Percentiles rank a stretch among this genome's conserved stretches.
Evolutionary conservation across 2,329 filamentous ascomycete species (phyloP).

Genomic region (Teratosphaeria destructans): DNA sequence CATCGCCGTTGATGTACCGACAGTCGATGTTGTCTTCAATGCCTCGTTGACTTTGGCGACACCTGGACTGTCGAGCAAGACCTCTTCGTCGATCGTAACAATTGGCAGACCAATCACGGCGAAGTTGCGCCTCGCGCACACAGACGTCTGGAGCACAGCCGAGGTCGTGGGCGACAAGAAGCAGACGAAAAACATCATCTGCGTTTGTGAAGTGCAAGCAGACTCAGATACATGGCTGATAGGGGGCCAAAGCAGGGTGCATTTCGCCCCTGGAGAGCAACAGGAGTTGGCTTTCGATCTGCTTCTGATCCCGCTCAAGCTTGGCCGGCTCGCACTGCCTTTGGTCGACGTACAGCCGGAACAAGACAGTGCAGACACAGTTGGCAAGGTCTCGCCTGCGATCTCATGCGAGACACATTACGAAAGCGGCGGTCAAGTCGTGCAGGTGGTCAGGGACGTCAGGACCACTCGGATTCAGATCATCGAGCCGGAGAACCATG

Average conservation of each 20-base stretch:
- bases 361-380: slow-evolving; percentile 15
- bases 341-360: slow-evolving; percentile 63
- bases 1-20: slow-evolving; percentile 83
- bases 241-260: slow-evolving; percentile 68
- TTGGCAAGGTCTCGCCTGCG: slow-evolving; percentile 10
- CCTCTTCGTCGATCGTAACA: slow-evolving; percentile 35
- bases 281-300: slow-evolving; percentile 47
- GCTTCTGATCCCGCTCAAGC: slow-evolving; percentile 66
- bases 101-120: slow-evolving; percentile 57
- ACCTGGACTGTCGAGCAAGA: slow-evolving; percentile 6
- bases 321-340: slow-evolving; percentile 70
- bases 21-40: slow-evolving; percentile 72
- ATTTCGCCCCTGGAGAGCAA: slow-evolving; percentile 48
- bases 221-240: slow-evolving; percentile 72
- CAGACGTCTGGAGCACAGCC: slow-evolving; percentile 42
- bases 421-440: slow-evolving; percentile 63
- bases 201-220: slow-evolving; percentile 66
- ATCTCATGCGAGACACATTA: slow-evolving; percentile 68
- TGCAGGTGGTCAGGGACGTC: slow-evolving; percentile 46
- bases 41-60: slow-evolving; percentile 31
- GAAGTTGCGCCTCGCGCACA: slow-evolving; percentile 48
- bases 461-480: slow-evolving; percentile 1
- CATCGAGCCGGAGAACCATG: not conserved
- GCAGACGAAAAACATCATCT: slow-evolving; percentile 7
- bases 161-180: slow-evolving; percentile 34